phyloP scores from a whole-genome alignment of 1,284 basidiomycete genomes.

The Termitomyces sp. region DNA sequence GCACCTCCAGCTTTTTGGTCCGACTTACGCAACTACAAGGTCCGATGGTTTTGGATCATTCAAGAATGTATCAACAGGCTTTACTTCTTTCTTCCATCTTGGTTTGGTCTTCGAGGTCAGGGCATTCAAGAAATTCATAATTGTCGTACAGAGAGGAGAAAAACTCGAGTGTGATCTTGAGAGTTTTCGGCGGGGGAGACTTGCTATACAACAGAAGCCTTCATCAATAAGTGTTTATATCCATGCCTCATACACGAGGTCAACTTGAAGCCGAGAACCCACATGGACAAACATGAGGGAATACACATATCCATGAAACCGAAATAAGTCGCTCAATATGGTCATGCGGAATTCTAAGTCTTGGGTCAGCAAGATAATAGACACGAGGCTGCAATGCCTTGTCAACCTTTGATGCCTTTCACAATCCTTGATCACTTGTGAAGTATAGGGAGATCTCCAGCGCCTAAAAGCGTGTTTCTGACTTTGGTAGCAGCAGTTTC shows the following conservation, averaged over 20 bases:
- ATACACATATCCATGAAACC: neutral
- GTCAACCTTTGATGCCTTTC: too few species aligned
- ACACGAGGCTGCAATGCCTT: neutral
- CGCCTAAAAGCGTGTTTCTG: neutral
- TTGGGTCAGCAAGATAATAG: neutral
- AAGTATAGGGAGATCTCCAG: neutral
- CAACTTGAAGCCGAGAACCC: neutral
- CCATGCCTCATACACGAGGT: slow-evolving; percentile 2
- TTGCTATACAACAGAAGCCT: neutral
- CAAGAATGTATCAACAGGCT: slow-evolving; percentile 4
- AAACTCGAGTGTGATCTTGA: neutral
- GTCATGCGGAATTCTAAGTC: neutral
- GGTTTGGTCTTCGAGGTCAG: slow-evolving; percentile 3
- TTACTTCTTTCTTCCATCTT: slow-evolving; percentile 9
- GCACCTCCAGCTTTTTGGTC: too few species aligned
- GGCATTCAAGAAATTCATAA: slow-evolving; percentile 2
- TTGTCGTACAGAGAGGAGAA: neutral
- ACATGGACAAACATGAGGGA: neutral
- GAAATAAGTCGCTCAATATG: neutral
- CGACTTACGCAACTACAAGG: slow-evolving; percentile 10
- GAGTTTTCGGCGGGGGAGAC: neutral
- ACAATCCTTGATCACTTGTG: too few species aligned
- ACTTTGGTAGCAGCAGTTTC: neutral
- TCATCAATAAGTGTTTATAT: neutral
- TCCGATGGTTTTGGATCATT: slow-evolving; percentile 6